Conservation (phyloP, 768 basidiomycete species). For the Lactarius hengduanensis region DNA sequence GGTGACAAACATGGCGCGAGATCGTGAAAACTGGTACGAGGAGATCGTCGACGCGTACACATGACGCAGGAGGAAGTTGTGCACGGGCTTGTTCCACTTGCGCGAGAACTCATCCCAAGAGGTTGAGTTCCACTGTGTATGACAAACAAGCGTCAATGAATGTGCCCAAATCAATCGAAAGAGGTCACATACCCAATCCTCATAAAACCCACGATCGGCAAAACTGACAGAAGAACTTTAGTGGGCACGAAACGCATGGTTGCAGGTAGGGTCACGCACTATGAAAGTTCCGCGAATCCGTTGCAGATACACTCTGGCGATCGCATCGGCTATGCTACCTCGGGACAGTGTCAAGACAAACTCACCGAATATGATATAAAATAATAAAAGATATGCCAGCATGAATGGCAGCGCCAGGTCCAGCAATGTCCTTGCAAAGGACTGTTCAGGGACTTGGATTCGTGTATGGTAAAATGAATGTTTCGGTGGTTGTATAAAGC, state of each 20-base stretch:
- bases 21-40: constrained; percentile 69
- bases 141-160: background rate
- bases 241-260: background rate
- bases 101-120: constrained; percentile 97
- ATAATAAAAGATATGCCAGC: constrained; percentile 85
- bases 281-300: constrained; percentile 89
- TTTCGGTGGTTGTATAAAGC: constrained; percentile 91
- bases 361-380: constrained; percentile 82
- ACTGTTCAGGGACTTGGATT: constrained; percentile 61
- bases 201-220: constrained; percentile 96
- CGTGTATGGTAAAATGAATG: constrained; percentile 85
- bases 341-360: background rate
- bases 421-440: constrained; percentile 71
- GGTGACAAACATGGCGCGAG: constrained; percentile 87
- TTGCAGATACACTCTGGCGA: constrained; percentile 90
- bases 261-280: constrained; percentile 46
- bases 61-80: constrained; percentile 90
- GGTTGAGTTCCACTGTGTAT: constrained; percentile 87
- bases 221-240: constrained; percentile 53
- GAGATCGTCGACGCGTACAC: constrained; percentile 90
- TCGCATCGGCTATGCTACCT: constrained; percentile 18
- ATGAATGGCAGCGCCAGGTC: constrained; percentile 92
- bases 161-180: background rate
- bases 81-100: constrained; percentile 98
- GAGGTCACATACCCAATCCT: constrained; percentile 73